Conservation (phyloP, 371 early-diverging fungal genomes). For the Nematocida sp. region DNA sequence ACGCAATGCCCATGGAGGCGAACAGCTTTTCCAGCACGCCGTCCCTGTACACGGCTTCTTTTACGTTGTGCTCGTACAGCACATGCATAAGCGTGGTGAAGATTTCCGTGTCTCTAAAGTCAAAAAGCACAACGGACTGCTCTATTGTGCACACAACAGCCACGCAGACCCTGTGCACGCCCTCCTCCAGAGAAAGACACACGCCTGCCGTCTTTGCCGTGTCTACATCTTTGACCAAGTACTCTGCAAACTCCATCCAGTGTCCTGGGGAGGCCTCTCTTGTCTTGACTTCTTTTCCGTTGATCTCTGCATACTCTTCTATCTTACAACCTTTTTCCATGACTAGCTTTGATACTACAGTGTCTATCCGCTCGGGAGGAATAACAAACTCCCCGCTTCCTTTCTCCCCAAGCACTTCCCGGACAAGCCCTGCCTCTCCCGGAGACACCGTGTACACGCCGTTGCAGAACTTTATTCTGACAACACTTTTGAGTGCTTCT, state of each 20-base stretch:
- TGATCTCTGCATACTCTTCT: slow-evolving; percentile 56
- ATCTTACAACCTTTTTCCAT: slow-evolving; percentile 1
- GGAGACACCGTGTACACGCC: slow-evolving; percentile 5
- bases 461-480: not conserved
- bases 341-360: not conserved
- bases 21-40: slow-evolving; percentile 33
- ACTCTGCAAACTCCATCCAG: slow-evolving; percentile 62
- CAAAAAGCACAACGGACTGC: slow-evolving; percentile 28
- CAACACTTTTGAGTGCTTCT: not conserved
- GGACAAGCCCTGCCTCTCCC: not conserved
- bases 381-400: slow-evolving; percentile 18
- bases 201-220: slow-evolving; percentile 51
- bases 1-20: slow-evolving; percentile 37
- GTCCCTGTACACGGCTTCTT: slow-evolving; percentile 59
- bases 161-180: not conserved
- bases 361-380: not conserved
- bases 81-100: slow-evolving; percentile 56
- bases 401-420: slow-evolving; percentile 28
- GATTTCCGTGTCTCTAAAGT: slow-evolving; percentile 63
- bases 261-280: slow-evolving; percentile 59
- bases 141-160: slow-evolving; percentile 29
- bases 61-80: slow-evolving; percentile 54
- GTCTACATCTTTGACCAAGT: slow-evolving; percentile 44
- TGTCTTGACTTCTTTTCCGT: slow-evolving; percentile 8
- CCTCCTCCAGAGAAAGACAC: slow-evolving; percentile 3